Evolutionary conservation across 2,329 filamentous ascomycete genomes (phyloP), one percentile per base, ranked within the genome.

Genomic region (Orbilia oligospora): DNA sequence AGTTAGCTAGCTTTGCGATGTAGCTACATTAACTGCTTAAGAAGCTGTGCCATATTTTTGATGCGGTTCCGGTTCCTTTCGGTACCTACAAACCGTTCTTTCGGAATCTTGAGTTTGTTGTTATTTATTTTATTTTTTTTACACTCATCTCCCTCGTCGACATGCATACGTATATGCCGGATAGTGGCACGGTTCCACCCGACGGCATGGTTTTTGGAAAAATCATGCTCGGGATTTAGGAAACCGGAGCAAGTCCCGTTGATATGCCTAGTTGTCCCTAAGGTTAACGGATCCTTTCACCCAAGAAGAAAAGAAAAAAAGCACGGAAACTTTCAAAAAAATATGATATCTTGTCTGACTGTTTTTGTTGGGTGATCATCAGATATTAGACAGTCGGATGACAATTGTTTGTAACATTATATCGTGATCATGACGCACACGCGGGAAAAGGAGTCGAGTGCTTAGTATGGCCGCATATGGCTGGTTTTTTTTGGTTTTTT

Each of bases 111-210:
- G n/a, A n/a, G 3, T 30, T 30, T 3, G 27, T 30, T 30, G 27
- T 30, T 30, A 6, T 3, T 30, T 30, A 6, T 30, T 30, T 30
- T 30, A 3, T 30, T 30, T 30, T 30, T 30, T 30, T 30, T 30
- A n/a, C 27, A 6, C 22, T 38, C 5, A 20, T 41, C 18, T 38
- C 22, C n/a, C n/a, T n/a, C n/a, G n/a, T 44, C 56, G 33, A 44
- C 22, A 46, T 53, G 46, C 48, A 61, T 46, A 24, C 27, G 27
- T 46, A 24, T 41, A 67, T 61, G 70, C 51, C 49, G 8, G 5
- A n/a, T 10, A 33, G 61, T 61, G 70, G 70, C 70, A 73, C 70
- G 30, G 44, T 49, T 41, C 9, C 33, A 66, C 48, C 69, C 69
- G 49, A 51, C 48, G 58, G 33, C 20, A 12, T 58, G 69, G 58